These are phyloP conservation scores for Pythium sukuiense DNA, from an alignment of 352 stramenopile genomes.

Conservation along the genomic window DNA sequence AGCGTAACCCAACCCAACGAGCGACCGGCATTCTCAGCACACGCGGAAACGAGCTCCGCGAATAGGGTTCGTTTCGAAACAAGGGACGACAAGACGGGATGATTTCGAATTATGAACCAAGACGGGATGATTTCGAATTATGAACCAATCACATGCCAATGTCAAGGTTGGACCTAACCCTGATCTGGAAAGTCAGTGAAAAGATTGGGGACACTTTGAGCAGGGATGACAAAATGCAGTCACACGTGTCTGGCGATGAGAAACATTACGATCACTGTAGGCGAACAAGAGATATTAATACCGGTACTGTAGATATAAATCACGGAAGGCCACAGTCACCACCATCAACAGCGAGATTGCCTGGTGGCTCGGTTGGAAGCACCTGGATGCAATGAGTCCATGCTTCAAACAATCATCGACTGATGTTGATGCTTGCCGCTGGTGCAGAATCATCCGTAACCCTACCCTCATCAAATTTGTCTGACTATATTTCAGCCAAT, in stretches of 20 bases:
- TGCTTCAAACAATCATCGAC: background rate
- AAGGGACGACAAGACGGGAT: background rate
- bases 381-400: background rate
- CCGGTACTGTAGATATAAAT: too few relatives aligned
- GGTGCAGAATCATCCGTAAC: slow-evolving; percentile 3
- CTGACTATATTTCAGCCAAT: slow-evolving; percentile 6
- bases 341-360: background rate
- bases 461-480: slow-evolving; percentile 6
- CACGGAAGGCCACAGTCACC: background rate
- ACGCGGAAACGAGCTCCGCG: background rate
- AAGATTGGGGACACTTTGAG: background rate
- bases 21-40: background rate
- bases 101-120: background rate
- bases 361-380: background rate
- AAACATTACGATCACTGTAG: background rate
- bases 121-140: background rate
- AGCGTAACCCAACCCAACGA: background rate
- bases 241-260: background rate
- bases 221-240: background rate
- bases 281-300: too few relatives aligned
- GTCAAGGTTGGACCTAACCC: background rate
- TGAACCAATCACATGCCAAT: background rate
- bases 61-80: background rate
- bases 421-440: slow-evolving; percentile 11
- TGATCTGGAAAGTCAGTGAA: background rate